Base-by-base conservation (phyloP, 2,329 filamentous ascomycete species). In the Tolypocladium guangdongense region DNA sequence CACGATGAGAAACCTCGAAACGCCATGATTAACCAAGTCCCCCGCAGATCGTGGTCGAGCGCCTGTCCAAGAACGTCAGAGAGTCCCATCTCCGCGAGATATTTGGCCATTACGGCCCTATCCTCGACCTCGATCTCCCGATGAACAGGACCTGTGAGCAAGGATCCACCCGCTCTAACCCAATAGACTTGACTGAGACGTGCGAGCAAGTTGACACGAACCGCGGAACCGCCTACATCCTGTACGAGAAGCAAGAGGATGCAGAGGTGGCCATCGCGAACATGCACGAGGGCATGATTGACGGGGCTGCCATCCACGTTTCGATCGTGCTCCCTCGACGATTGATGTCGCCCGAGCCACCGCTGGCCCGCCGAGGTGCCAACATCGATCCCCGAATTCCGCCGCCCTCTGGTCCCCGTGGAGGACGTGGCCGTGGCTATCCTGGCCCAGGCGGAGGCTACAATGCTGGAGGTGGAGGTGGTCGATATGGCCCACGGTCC, bases 211-310 rank as follows among this genome's bases (percentile, higher is more conserved):
- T 88, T 75, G 86, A 88, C 68, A 90, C 84, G 52, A 97, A 97
- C 64, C 86, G 92, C 54, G 92, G 93, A 48, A 95, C 90, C 32
- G 93, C 92, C 35, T 97, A 96, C 68, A 90, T 97, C 58, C 78
- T 96, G 43, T 99, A 87, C 70, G 76, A 83, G 52, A 78, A 86
- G 59, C 82, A 90, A 58, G 76, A 81, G 50, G 87, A 92, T 58
- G 92, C 93, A 27, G 90, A 96, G 70, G 78, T 83, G 16, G 93
- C 93, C 32, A 95, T 96, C 61, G 83, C 91, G 20, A 88, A 95
- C 67, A 97, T 99, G 93, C 93, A 99, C 69, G 93, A 99, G 72
- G 90, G 88, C n/a, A 88, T 95, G 65, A 74, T 96, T 32, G 91
- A 96, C 68, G 90, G 90, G 51, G 82, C 85, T 24, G 77, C 83